Percentiles rank a stretch among this genome's conserved stretches.
These are phyloP conservation scores for Liriodendron chinense DNA, from an alignment of 164 flowering plant species.

Conservation along the genomic window DNA sequence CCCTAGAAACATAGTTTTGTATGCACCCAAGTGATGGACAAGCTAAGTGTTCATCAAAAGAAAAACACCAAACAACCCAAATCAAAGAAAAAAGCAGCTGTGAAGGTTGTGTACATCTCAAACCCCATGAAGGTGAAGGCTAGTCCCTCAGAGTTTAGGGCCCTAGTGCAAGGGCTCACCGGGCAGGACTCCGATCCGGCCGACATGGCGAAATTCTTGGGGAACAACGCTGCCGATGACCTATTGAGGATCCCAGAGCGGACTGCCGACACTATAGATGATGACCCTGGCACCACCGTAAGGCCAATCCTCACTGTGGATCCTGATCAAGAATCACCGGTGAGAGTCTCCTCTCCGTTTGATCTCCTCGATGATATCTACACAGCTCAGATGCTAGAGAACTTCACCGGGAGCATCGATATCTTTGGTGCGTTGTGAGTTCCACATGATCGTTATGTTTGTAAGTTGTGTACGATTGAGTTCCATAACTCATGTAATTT, in stretches of 20 bases:
- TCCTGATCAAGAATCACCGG: neutral
- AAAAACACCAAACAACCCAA: neutral
- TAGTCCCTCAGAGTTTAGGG: conserved; percentile 60
- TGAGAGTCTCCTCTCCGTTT: conserved; percentile 8
- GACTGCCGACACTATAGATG: neutral
- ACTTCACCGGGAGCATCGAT: conserved; percentile 21
- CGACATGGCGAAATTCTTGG: conserved; percentile 5
- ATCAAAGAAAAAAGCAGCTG: neutral
- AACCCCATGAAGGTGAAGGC: conserved; percentile 80
- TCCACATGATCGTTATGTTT: neutral
- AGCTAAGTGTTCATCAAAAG: neutral
- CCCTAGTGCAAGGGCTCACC: conserved; percentile 80
- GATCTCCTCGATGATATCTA: conserved; percentile 33
- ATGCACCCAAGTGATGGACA: neutral
- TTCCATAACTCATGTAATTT: neutral
- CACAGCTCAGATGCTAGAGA: conserved; percentile 33
- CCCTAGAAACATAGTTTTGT: neutral
- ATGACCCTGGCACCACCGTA: neutral
- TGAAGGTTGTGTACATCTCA: conserved; percentile 82
- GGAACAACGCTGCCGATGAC: neutral
- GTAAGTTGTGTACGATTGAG: neutral
- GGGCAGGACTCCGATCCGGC: conserved; percentile 31
- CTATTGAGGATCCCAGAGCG: conserved; percentile 5
- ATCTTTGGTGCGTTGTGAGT: conserved; percentile 14
- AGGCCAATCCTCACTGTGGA: conserved; percentile 1